These are phyloP conservation scores for Populus hybrid DNA, from an alignment of 441 rosid species.

Conservation along the genomic window DNA sequence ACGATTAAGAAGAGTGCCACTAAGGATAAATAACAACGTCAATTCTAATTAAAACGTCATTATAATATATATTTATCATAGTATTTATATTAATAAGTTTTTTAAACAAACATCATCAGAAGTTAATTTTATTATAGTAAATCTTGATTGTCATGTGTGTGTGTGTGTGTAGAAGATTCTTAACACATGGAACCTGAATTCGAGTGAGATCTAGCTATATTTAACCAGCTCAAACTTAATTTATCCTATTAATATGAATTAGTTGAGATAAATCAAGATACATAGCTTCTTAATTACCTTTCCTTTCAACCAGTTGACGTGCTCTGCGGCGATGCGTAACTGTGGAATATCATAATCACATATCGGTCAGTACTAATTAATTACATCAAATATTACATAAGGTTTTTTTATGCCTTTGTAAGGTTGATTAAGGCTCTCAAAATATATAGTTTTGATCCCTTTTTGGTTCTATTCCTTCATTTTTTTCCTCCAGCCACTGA, in stretches of 20 bases:
- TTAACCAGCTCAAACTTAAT: not conserved
- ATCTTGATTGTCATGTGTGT: too few relatives aligned
- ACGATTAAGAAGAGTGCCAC: not conserved
- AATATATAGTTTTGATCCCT: not conserved
- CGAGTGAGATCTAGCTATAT: not conserved
- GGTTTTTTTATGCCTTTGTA: not conserved
- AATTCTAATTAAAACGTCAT: not conserved
- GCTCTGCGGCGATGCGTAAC: constrained; percentile 41
- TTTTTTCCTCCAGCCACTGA: not conserved
- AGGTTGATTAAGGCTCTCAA: not conserved
- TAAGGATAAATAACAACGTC: not conserved
- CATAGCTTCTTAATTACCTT: constrained; percentile 21
- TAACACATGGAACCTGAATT: not conserved
- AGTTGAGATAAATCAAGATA: too few relatives aligned
- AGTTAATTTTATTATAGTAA: too few relatives aligned
- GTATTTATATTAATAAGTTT: not conserved
- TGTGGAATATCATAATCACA: constrained; percentile 13
- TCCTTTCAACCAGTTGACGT: constrained; percentile 37
- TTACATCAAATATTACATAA: too few relatives aligned
- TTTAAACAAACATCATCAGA: too few relatives aligned
- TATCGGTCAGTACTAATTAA: not conserved
- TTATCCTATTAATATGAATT: not conserved
- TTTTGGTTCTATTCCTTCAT: not conserved
- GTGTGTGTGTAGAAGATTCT: too few relatives aligned
- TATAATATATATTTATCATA: too few relatives aligned